These are phyloP conservation scores for Camellia granthamiana DNA, from an alignment of 148 eudicot genomes.

Conservation along the genomic window DNA sequence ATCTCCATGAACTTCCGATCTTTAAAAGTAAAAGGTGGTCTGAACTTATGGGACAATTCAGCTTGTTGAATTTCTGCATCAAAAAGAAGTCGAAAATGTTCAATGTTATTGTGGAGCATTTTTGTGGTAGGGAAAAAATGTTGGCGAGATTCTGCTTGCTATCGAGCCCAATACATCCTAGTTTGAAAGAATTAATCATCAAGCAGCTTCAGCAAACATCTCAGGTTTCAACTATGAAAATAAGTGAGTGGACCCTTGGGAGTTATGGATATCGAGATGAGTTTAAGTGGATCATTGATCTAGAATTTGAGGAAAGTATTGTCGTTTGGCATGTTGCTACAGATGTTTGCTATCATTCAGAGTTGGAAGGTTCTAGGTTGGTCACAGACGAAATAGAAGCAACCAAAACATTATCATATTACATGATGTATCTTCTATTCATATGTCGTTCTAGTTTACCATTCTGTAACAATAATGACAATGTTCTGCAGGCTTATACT, in stretches of 20 bases:
- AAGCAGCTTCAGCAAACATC: neutral
- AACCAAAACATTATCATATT: neutral
- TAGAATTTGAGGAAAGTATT: constrained; percentile 2
- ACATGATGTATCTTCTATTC: constrained; percentile 8
- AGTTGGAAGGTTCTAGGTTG: neutral
- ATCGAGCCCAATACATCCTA: neutral
- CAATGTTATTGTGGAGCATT: neutral
- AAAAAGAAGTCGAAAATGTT: neutral
- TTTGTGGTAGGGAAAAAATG: neutral
- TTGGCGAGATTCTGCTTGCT: neutral
- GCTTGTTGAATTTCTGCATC: neutral
- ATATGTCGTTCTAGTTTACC: neutral
- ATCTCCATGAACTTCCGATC: neutral
- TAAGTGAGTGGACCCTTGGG: neutral
- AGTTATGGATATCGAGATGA: no score
- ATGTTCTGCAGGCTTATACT: neutral
- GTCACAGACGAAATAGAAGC: neutral
- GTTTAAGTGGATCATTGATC: neutral
- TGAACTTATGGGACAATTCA: neutral
- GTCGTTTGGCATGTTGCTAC: constrained; percentile 12
- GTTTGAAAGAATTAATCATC: constrained; percentile 10
- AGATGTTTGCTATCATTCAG: neutral
- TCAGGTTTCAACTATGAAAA: neutral
- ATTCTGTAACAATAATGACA: neutral
- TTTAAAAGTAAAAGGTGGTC: constrained; percentile 7